Evolutionary conservation across 306 rosid species (phyloP).

Genomic region (Quercus wislizeni): DNA sequence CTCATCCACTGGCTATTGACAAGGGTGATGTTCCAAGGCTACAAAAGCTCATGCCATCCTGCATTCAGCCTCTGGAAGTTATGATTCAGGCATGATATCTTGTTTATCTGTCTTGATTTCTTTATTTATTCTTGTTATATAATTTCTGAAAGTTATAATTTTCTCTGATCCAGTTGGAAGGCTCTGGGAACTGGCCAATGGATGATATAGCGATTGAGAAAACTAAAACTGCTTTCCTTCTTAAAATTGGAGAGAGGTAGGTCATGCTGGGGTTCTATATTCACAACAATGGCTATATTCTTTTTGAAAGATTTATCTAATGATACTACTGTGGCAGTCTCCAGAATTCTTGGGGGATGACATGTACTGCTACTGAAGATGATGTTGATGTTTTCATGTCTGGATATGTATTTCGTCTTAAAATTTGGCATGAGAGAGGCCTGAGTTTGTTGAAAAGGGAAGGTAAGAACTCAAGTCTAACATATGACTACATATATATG

Average conservation of each 20-base stretch:
- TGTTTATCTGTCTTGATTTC: conserved; percentile 8
- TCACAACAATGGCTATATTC: conserved; percentile 13
- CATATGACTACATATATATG: neutral
- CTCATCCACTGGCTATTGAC: conserved; percentile 74
- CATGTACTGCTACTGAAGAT: conserved; percentile 73
- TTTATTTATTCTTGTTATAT: conserved; percentile 1
- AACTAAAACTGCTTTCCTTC: conserved; percentile 85
- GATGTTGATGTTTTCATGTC: conserved; percentile 72
- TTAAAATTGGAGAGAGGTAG: conserved; percentile 86
- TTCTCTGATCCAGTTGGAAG: conserved; percentile 64
- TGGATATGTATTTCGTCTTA: conserved; percentile 91
- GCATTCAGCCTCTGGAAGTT: conserved; percentile 82
- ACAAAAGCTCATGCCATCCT: conserved; percentile 53
- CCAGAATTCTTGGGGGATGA: conserved; percentile 68
- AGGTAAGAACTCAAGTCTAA: conserved; percentile 32
- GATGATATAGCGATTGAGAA: conserved; percentile 86
- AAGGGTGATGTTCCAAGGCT: conserved; percentile 41
- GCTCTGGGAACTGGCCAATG: conserved; percentile 98
- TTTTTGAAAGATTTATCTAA: conserved; percentile 21
- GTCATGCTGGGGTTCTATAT: conserved; percentile 13
- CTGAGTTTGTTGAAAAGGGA: conserved; percentile 63
- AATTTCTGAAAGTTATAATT: conserved; percentile 28
- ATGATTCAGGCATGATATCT: conserved; percentile 79
- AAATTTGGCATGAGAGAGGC: conserved; percentile 93
- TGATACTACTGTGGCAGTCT: conserved; percentile 60